A percentile compares a stretch with the other conserved stretches of the same genome.
Conservation (phyloP, 2,329 filamentous ascomycete genomes). For the Hypoxylon sp. region DNA sequence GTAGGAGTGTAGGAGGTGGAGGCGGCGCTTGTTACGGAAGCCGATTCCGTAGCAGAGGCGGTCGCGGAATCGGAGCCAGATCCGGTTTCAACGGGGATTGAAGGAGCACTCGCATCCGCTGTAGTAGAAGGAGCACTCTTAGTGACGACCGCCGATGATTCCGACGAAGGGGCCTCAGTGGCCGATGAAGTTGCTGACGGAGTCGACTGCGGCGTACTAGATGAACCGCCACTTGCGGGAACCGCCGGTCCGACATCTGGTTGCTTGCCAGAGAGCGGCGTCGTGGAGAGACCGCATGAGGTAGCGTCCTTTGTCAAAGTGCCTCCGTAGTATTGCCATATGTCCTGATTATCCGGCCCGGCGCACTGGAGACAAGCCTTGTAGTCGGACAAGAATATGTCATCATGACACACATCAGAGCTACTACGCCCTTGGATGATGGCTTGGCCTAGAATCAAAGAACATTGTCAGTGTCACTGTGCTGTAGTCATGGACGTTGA, state of each 20-base stretch:
- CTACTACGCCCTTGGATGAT: conserved; percentile 53
- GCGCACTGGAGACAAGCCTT: conserved; percentile 59
- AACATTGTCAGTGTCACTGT: conserved; percentile 6
- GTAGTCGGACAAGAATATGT: conserved; percentile 57
- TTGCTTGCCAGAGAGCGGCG: conserved; percentile 39
- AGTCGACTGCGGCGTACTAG: conserved; percentile 12
- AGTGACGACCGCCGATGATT: conserved; percentile 2
- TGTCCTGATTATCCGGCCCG: conserved; percentile 53
- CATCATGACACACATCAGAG: conserved; percentile 55
- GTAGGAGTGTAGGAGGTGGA: conserved; percentile 11
- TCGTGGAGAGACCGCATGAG: conserved; percentile 48
- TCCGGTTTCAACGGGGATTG: conserved; percentile 5
- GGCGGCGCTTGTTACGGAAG: neutral
- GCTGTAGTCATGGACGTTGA: neutral
- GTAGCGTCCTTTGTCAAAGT: conserved; percentile 52
- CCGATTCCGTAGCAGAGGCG: conserved; percentile 4
- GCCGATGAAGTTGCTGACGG: conserved; percentile 13
- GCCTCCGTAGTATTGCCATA: conserved; percentile 58
- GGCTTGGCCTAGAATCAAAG: conserved; percentile 42
- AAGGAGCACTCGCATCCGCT: neutral
- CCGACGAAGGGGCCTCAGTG: conserved; percentile 16
- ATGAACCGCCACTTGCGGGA: conserved; percentile 24
- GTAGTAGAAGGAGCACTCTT: conserved; percentile 1
- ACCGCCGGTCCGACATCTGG: conserved; percentile 39
- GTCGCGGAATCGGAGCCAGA: conserved; percentile 17